Base-by-base conservation (phyloP, 148 eudicot genomes). In the Rhododendron molle region DNA sequence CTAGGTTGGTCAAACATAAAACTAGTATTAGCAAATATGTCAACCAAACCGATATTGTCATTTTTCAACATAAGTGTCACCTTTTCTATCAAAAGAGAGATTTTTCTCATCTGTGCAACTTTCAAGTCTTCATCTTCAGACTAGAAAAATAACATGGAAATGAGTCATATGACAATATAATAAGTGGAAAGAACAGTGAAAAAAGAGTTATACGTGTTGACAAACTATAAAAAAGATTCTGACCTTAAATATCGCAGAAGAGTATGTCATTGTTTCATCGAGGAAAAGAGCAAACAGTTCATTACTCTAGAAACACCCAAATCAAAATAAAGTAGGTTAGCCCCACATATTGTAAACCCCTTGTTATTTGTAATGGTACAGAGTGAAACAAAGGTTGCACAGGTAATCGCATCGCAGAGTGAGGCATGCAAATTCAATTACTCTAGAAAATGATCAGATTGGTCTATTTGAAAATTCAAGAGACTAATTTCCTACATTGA, bases 221-320 rank as follows among this genome's bases (percentile, higher is more conserved):
- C 9, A 62, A 69, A 38, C 32, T 34, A 52, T 28, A 43, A 80
- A 71, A 49, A 76, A 30, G 28, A 30, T 73, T 72, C 90, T 90
- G 36, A 95, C 99, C 99, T 97, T 91, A 74, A 97, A 97, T 84
- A 95, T 80, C 20, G 98, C 99, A 85, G 92, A 93, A 4, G 99
- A 97, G 83, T 97, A 97, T 77, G 96, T 93, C 98, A 97, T 95
- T 77, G 99, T 95, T 72, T 97, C 98, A 67, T 97, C 99, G 92
- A 97, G 85, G 87, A 95, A 97, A 69, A 97, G 94, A n/a, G 96
- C 89, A 88, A 97, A 97, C 85, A 97, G 90, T 69, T 95, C 98
- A 82, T 97, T 97, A 85, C 98, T 94, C 99, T 97, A 91, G 3
- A 73, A 87, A 85, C 12, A 60, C 36, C 18, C 36, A 87, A 32